Evolutionary conservation across 2,329 filamentous ascomycete species (phyloP).

Genomic region (Ophiostoma montium): DNA sequence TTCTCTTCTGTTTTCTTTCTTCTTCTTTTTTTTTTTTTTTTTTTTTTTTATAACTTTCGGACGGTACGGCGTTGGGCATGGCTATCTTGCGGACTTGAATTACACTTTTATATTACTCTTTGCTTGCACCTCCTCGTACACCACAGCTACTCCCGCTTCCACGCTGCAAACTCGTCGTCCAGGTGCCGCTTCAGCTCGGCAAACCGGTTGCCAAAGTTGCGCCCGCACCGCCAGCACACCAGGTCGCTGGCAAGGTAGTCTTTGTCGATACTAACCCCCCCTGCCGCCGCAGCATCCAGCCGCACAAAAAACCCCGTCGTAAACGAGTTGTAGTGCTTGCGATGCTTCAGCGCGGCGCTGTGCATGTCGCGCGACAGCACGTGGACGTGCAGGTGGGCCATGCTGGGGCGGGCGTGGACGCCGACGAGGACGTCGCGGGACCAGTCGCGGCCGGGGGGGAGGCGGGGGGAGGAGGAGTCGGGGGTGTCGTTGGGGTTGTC

Average conservation of each 20-base stretch:
- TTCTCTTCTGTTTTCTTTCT: background rate
- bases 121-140: background rate
- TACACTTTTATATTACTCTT: background rate
- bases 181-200: slow-evolving; percentile 59
- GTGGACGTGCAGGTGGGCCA: slow-evolving; percentile 87
- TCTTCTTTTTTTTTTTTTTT: background rate
- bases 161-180: slow-evolving; percentile 39
- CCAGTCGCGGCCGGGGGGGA: slow-evolving; percentile 57
- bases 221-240: slow-evolving; percentile 69
- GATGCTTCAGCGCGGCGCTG: slow-evolving; percentile 56
- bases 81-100: too few relatives aligned
- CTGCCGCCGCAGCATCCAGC: slow-evolving; percentile 47
- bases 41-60: background rate
- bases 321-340: slow-evolving; percentile 89
- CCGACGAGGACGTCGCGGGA: slow-evolving; percentile 57
- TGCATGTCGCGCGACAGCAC: slow-evolving; percentile 69
- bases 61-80: background rate
- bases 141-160: slow-evolving; percentile 26
- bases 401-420: slow-evolving; percentile 76
- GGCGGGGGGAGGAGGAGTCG: too few relatives aligned
- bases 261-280: background rate
- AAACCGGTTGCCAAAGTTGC: slow-evolving; percentile 62
- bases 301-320: slow-evolving; percentile 70
- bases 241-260: background rate
- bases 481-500: too few relatives aligned